phyloP scores from a whole-genome alignment of 2,329 filamentous ascomycete species.

The Apiospora arundinis region DNA sequence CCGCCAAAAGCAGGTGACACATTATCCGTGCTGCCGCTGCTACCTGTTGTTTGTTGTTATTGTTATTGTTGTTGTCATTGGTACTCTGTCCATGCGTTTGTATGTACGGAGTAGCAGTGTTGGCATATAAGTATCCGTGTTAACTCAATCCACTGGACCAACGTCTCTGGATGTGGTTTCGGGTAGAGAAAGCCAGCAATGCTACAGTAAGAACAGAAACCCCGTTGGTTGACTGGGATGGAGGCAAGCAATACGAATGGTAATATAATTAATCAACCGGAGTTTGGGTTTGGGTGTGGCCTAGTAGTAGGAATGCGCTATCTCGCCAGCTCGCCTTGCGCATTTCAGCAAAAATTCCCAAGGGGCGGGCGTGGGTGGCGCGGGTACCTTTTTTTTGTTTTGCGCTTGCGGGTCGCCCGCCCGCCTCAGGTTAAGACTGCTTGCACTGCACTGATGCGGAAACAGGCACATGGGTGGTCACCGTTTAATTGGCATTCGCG shows the following conservation, averaged over 20 bases:
- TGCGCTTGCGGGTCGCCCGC: constrained; percentile 10
- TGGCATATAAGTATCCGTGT: not conserved
- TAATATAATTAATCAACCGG: not conserved
- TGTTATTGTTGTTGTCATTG: not conserved
- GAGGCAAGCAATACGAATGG: not conserved
- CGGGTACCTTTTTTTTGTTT: constrained; percentile 15
- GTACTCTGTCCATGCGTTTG: not conserved
- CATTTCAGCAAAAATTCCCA: constrained; percentile 4
- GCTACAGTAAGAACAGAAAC: not conserved
- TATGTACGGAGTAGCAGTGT: not conserved
- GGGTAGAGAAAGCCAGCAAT: not conserved
- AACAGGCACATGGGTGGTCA: constrained; percentile 6
- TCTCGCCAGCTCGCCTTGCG: constrained; percentile 14
- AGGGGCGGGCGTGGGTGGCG: constrained; percentile 3
- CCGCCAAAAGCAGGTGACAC: not conserved
- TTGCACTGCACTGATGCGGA: not conserved
- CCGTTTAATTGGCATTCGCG: constrained; percentile 17
- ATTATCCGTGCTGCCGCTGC: not conserved
- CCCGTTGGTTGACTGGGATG: not conserved
- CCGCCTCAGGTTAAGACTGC: not conserved
- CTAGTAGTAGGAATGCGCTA: no score
- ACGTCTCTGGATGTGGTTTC: not conserved
- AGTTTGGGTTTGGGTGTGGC: constrained; percentile 5
- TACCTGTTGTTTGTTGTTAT: not conserved
- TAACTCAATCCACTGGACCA: not conserved